phyloP scores from a whole-genome alignment of 2,329 filamentous ascomycete genomes.

The Trematosphaeria pertusa region DNA sequence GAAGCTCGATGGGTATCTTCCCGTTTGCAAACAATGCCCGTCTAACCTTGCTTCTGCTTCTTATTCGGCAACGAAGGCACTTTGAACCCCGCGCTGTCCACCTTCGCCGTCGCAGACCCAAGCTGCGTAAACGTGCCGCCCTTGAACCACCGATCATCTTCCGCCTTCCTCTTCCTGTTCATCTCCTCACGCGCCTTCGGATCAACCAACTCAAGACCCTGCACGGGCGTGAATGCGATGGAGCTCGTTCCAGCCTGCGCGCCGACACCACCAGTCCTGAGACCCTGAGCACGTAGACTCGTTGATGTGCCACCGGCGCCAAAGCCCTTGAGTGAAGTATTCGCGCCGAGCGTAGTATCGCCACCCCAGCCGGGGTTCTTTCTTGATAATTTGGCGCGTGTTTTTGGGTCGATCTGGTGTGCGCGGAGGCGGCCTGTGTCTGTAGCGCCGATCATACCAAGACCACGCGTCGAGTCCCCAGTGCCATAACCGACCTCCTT shows the following conservation, averaged over 20 bases:
- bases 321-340: conserved; percentile 79
- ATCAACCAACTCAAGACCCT: conserved; percentile 93
- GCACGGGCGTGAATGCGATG: conserved; percentile 91
- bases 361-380: conserved; percentile 97
- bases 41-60: conserved; percentile 53
- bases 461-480: conserved; percentile 81
- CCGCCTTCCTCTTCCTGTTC: conserved; percentile 87
- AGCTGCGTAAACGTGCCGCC: conserved; percentile 96
- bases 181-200: conserved; percentile 89
- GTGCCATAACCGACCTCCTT: conserved; percentile 89
- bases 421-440: conserved; percentile 89
- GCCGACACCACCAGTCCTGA: conserved; percentile 83
- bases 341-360: conserved; percentile 58
- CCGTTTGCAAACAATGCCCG: neutral
- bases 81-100: conserved; percentile 75
- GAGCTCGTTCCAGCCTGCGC: conserved; percentile 77
- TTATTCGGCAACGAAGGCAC: conserved; percentile 81
- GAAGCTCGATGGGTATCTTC: neutral
- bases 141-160: conserved; percentile 96
- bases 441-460: conserved; percentile 93
- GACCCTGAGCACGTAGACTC: conserved; percentile 78
- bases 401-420: conserved; percentile 90
- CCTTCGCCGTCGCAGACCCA: conserved; percentile 45
- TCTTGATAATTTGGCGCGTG: conserved; percentile 88
- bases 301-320: conserved; percentile 69